Percentiles rank a stretch among this genome's conserved stretches.
These are phyloP conservation scores for Corylus heterophylla DNA, from an alignment of 306 rosid genomes.

Conservation along the genomic window DNA sequence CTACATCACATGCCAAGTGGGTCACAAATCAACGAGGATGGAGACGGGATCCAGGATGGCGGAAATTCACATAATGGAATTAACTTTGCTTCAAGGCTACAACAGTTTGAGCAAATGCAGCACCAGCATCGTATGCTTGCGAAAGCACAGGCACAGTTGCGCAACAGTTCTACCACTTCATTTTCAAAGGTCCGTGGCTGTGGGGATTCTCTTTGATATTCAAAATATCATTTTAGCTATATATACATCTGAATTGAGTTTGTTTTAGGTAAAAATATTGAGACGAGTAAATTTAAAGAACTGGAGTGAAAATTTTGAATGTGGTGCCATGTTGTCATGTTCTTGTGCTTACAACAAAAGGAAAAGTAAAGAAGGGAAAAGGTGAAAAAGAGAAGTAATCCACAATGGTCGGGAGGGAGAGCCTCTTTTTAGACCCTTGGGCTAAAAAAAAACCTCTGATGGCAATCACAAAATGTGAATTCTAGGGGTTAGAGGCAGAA, in stretches of 20 bases:
- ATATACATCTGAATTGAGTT: not conserved
- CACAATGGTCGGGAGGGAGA: not conserved
- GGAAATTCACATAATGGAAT: slow-evolving; percentile 60
- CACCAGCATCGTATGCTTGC: slow-evolving; percentile 62
- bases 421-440: not conserved
- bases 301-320: not conserved
- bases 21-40: slow-evolving; percentile 61
- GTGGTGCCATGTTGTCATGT: not conserved
- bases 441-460: not conserved
- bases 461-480: too few relatives aligned
- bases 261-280: not conserved
- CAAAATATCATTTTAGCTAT: not conserved
- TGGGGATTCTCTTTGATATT: slow-evolving; percentile 13
- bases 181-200: slow-evolving; percentile 46
- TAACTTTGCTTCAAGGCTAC: slow-evolving; percentile 66
- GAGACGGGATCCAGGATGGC: slow-evolving; percentile 48
- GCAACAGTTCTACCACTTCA: slow-evolving; percentile 31
- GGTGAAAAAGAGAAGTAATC: not conserved
- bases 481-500: slow-evolving; percentile 2
- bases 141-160: slow-evolving; percentile 42
- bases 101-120: slow-evolving; percentile 87
- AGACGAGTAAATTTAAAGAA: not conserved
- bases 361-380: not conserved
- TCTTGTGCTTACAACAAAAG: not conserved
- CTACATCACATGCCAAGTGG: slow-evolving; percentile 57